Base-by-base conservation (phyloP, 2,329 filamentous ascomycete genomes). In the Dothistroma septosporum region DNA sequence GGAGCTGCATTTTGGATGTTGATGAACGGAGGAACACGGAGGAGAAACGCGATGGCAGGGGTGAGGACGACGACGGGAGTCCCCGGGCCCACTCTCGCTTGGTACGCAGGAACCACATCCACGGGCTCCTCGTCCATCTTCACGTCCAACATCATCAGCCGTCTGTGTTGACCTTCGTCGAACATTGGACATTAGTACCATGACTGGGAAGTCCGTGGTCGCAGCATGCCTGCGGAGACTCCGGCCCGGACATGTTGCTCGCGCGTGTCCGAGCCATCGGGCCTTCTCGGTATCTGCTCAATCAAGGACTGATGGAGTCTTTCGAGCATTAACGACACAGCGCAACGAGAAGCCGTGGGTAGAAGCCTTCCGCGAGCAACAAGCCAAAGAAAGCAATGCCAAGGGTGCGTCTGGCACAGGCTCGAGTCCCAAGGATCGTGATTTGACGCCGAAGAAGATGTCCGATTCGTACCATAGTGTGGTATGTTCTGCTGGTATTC, bases 391-490 rank as follows among this genome's bases (percentile, higher is more conserved):
- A 22, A 69, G 71, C 21, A 72, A 73, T 46, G 67, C 72, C 4
- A 62, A 67, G 1, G 69, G 74, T 57, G 58, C 69, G 7, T 71
- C 72, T 7, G 72, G 69, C 1, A 72, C 73, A 60, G 64, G 74
- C 46, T 62, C 75, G 53, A 71, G 76, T 2, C 73, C 75, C 11
- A 68, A 69, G 50, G 78, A 85, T 69, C 82, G 83, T 49, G 82
- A 87, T 68, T 70, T 89, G 65, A 79, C 78, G 11, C 87, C 87
- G 0, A 88, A 86, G 74, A 85, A 80, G 72, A 90, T 90, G 87
- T 82, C 80, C 24, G 87, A 91, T 70, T 89, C 85, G 74, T 88
- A 87, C 71, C 85, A 88, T 70, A 83, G 83, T 59, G 83, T 89
- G 50, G 84, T 89, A 67, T 64, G 82, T 78, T 37, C 21, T 19